Evolutionary conservation across 768 basidiomycete species (phyloP).

Genomic region (Clavaria fumosa): DNA sequence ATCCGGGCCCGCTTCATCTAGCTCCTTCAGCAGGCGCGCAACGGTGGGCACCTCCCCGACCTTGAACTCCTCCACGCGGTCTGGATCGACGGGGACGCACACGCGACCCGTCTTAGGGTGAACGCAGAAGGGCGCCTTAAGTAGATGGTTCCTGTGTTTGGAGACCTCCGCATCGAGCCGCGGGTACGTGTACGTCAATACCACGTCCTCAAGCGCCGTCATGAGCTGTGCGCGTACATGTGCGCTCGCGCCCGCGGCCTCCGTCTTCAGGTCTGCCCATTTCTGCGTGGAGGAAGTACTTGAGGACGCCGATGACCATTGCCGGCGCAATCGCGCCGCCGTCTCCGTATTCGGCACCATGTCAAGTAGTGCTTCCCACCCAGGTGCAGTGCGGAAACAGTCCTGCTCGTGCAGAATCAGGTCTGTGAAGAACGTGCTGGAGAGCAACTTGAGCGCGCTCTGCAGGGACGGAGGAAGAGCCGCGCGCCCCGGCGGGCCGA

Average conservation of each 20-base stretch:
- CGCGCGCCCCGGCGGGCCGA: conserved; percentile 13
- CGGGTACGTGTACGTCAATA: conserved; percentile 91
- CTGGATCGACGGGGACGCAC: conserved; percentile 84
- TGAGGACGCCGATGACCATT: conserved; percentile 46
- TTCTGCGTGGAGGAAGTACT: conserved; percentile 46
- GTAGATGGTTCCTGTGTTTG: conserved; percentile 91
- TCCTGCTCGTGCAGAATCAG: conserved; percentile 76
- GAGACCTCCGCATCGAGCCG: conserved; percentile 95
- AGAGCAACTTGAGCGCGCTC: conserved; percentile 27
- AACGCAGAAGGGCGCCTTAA: conserved; percentile 94
- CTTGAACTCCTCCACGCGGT: conserved; percentile 61
- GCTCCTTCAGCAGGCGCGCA: conserved; percentile 62
- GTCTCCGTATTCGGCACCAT: conserved; percentile 53
- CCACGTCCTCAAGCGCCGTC: conserved; percentile 78
- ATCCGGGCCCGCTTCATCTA: conserved; percentile 38
- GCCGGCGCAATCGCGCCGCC: conserved; percentile 30
- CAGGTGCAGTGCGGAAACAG: conserved; percentile 53
- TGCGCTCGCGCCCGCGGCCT: too few relatives aligned
- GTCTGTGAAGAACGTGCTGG: conserved; percentile 38
- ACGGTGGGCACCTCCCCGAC: conserved; percentile 81
- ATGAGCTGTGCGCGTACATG: too few relatives aligned
- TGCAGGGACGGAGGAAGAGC: conserved; percentile 59
- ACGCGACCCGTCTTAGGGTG: conserved; percentile 94
- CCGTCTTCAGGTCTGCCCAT: conserved; percentile 61
- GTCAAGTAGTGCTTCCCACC: conserved; percentile 59